Evolutionary conservation across 805 yeast species (phyloP).

Genomic region (Yarrowia divulgata): DNA sequence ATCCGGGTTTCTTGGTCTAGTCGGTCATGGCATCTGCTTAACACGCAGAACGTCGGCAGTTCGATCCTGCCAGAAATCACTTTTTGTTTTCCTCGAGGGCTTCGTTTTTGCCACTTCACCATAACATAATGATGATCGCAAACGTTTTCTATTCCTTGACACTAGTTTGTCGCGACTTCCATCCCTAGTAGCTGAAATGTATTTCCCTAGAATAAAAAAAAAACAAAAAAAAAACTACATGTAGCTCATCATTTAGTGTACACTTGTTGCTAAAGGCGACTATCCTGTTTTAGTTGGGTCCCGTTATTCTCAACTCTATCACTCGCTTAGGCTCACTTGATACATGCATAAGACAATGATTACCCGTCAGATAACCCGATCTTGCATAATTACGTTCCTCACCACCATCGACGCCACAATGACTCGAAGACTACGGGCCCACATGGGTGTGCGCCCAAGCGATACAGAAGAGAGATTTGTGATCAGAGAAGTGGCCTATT

Average conservation of each 20-base stretch:
- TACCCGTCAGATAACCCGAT: conserved; percentile 1
- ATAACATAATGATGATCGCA: too few relatives aligned
- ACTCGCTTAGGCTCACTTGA: conserved; percentile 3
- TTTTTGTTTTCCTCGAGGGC: background rate
- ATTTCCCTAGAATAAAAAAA: too few relatives aligned
- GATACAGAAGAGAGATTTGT: conserved; percentile 11
- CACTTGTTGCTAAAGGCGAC: too few relatives aligned
- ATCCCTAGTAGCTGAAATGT: too few relatives aligned
- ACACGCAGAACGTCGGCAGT: conserved; percentile 99
- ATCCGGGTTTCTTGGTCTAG: conserved; percentile 72
- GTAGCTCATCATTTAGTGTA: too few relatives aligned
- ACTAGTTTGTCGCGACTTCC: too few relatives aligned
- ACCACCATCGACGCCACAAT: background rate
- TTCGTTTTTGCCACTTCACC: too few relatives aligned
- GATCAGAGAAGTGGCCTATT: conserved; percentile 8
- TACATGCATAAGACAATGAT: conserved; percentile 9
- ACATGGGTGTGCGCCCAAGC: conserved; percentile 8
- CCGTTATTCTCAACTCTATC: background rate
- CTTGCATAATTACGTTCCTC: background rate
- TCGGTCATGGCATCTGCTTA: conserved; percentile 99
- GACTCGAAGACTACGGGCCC: background rate
- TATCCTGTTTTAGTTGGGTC: too few relatives aligned
- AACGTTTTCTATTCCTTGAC: too few relatives aligned
- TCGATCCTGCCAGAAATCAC: conserved; percentile 79
- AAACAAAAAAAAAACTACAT: too few relatives aligned